Evolutionary conservation across 164 flowering plant species (phyloP).

Genomic region (Paratinospora sagittata): DNA sequence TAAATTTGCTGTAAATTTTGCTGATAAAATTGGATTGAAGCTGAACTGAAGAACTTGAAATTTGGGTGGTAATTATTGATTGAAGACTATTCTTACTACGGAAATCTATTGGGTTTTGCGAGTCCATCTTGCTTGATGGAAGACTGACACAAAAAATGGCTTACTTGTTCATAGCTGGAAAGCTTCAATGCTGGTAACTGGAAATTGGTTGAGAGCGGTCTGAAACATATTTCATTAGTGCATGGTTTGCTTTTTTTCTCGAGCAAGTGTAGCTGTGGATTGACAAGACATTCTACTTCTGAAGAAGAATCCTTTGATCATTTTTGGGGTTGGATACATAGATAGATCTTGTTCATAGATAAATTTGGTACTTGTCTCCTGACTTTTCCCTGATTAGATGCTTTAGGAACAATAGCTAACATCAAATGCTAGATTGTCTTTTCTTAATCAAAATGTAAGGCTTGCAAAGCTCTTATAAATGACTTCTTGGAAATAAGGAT

Average conservation of each 20-base stretch:
- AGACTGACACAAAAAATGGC: neutral
- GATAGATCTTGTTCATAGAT: constrained; percentile 2
- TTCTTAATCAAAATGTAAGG: neutral
- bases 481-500: neutral
- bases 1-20: constrained; percentile 2
- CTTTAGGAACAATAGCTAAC: neutral
- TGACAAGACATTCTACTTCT: too few relatives aligned
- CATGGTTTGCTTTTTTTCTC: too few relatives aligned
- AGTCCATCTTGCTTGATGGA: neutral
- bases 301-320: neutral
- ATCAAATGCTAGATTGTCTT: neutral
- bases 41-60: constrained; percentile 2
- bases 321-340: constrained; percentile 1
- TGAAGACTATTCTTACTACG: neutral
- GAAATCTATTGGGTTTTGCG: neutral
- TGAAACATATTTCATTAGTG: too few relatives aligned
- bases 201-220: neutral
- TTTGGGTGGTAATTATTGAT: neutral
- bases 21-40: neutral
- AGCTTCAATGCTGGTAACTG: too few relatives aligned
- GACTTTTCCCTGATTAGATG: neutral
- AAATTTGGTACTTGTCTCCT: neutral
- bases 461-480: neutral
- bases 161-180: neutral
- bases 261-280: too few relatives aligned